Conservation (phyloP, 2,329 filamentous ascomycete genomes). For the Paraconiothyrium sp. region DNA sequence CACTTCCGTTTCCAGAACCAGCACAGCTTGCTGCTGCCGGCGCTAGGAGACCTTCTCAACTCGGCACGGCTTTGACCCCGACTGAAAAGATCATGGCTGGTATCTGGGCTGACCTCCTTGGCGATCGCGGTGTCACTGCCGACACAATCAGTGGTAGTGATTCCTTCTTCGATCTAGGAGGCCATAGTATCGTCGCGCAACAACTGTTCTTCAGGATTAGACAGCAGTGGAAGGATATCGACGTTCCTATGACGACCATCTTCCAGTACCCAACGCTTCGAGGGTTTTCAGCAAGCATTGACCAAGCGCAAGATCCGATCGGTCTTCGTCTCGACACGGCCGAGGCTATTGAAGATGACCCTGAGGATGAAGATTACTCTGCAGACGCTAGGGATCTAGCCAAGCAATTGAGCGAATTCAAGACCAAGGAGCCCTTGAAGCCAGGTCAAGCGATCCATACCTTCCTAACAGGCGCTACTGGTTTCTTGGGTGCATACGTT, state of each 20-base stretch:
- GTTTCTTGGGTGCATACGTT: slow-evolving; percentile 86
- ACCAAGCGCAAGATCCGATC: slow-evolving; percentile 59
- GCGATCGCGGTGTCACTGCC: slow-evolving; percentile 66
- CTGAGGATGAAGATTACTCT: slow-evolving; percentile 62
- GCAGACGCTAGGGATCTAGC: slow-evolving; percentile 63
- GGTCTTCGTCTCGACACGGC: slow-evolving; percentile 55
- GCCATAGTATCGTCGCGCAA: slow-evolving; percentile 82
- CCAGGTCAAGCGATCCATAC: slow-evolving; percentile 64
- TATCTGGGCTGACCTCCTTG: slow-evolving; percentile 77
- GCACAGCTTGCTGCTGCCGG: slow-evolving; percentile 69
- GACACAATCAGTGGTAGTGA: slow-evolving; percentile 71
- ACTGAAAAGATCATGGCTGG: slow-evolving; percentile 74
- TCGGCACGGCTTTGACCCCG: slow-evolving; percentile 59
- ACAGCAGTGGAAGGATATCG: slow-evolving; percentile 67
- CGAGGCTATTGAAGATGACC: slow-evolving; percentile 55
- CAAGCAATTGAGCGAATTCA: slow-evolving; percentile 55
- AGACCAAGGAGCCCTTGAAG: slow-evolving; percentile 52
- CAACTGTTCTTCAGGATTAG: slow-evolving; percentile 79
- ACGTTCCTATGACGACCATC: slow-evolving; percentile 75
- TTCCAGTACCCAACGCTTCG: slow-evolving; percentile 73
- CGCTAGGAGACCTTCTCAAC: slow-evolving; percentile 54
- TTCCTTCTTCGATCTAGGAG: slow-evolving; percentile 81
- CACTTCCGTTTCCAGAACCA: slow-evolving; percentile 81
- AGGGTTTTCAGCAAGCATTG: slow-evolving; percentile 63
- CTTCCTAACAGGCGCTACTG: slow-evolving; percentile 88